A percentile compares a stretch with the other conserved stretches of the same genome.
These are phyloP conservation scores for Gnomoniopsis sp. DNA, from an alignment of 2,329 filamentous ascomycete genomes.

Conservation along the genomic window DNA sequence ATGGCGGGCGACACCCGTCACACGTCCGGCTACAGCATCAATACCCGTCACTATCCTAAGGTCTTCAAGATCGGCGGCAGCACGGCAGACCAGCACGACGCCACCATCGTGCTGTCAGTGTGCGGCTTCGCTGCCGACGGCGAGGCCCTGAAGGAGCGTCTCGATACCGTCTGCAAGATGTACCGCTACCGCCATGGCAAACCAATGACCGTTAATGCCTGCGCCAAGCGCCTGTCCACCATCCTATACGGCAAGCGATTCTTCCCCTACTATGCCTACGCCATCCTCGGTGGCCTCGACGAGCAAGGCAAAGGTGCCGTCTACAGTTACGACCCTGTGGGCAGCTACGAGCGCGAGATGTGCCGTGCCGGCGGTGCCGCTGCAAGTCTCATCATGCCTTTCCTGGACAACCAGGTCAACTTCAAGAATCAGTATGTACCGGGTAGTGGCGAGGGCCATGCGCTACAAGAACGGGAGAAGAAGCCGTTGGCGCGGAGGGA, in stretches of 20 bases:
- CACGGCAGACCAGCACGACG: slow-evolving; percentile 78
- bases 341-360: slow-evolving; percentile 95
- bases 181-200: slow-evolving; percentile 98
- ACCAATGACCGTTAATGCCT: slow-evolving; percentile 89
- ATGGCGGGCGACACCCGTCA: slow-evolving; percentile 96
- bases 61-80: slow-evolving; percentile 96
- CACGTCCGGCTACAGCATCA: slow-evolving; percentile 97
- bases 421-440: slow-evolving; percentile 98
- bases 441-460: slow-evolving; percentile 78
- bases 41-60: slow-evolving; percentile 91
- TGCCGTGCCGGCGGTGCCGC: slow-evolving; percentile 91
- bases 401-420: slow-evolving; percentile 99
- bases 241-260: slow-evolving; percentile 97
- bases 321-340: slow-evolving; percentile 97
- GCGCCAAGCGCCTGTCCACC: slow-evolving; percentile 89
- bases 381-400: slow-evolving; percentile 95
- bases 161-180: slow-evolving; percentile 96
- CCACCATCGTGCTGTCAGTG: slow-evolving; percentile 85
- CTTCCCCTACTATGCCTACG: slow-evolving; percentile 97
- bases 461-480: slow-evolving; percentile 67
- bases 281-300: slow-evolving; percentile 89
- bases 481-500: slow-evolving; percentile 67
- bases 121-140: slow-evolving; percentile 96
- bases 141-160: slow-evolving; percentile 85
- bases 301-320: slow-evolving; percentile 92